These are phyloP conservation scores for Alternaria gansuensis DNA, from an alignment of 2,329 filamentous ascomycete species.

Conservation along the genomic window DNA sequence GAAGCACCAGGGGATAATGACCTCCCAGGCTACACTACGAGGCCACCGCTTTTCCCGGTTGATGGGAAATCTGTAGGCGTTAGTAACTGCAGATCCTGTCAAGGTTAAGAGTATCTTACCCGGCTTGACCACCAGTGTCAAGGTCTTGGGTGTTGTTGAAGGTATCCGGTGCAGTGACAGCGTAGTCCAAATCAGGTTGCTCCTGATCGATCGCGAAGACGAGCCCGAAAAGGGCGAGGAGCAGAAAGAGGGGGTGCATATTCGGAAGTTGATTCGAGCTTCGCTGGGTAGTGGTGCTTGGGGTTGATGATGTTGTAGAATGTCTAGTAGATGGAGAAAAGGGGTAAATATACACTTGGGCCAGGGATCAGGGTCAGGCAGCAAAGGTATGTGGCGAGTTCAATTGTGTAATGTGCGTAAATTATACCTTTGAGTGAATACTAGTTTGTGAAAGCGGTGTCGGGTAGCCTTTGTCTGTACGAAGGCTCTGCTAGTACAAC, in stretches of 20 bases:
- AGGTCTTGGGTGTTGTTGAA: not conserved
- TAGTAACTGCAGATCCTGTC: not conserved
- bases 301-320: not conserved
- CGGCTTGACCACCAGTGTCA: slow-evolving; percentile 3
- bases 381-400: not conserved
- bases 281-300: no score
- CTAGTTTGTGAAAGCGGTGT: no score
- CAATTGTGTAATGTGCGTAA: not conserved
- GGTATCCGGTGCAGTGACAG: not conserved
- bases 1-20: not conserved
- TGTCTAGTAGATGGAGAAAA: not conserved
- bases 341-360: not conserved
- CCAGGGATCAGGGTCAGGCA: not conserved
- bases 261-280: not conserved
- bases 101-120: not conserved
- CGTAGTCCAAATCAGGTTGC: no score
- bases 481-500: not conserved
- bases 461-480: not conserved
- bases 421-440: no score
- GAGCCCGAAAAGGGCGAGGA: not conserved
- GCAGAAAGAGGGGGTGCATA: not conserved
- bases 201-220: not conserved
- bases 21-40: not conserved
- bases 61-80: not conserved
- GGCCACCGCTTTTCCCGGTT: not conserved